Conservation (phyloP, 2,329 filamentous ascomycete genomes). For the Trichoderma lentiforme region DNA sequence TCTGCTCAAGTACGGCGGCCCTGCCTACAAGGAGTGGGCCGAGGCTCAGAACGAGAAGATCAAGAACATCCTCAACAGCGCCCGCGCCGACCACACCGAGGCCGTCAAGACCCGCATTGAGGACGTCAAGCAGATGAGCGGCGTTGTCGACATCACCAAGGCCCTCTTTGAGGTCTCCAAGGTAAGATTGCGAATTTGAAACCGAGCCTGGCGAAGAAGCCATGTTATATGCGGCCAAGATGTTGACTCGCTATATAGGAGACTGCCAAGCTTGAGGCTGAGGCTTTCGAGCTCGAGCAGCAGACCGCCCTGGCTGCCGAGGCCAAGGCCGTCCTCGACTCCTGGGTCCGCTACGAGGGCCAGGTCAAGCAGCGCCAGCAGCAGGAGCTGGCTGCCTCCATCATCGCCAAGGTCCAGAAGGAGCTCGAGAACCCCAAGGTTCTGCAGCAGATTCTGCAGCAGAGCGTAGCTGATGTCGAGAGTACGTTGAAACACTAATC, state of each 20-base stretch:
- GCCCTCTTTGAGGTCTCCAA: slow-evolving; percentile 95
- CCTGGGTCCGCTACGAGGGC: slow-evolving; percentile 96
- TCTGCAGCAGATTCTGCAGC: slow-evolving; percentile 95
- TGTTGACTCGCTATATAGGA: slow-evolving; percentile 55
- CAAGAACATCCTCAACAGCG: slow-evolving; percentile 90
- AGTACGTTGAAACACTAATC: slow-evolving; percentile 52
- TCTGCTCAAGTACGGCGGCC: slow-evolving; percentile 90
- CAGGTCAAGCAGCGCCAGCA: slow-evolving; percentile 99
- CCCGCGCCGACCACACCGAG: slow-evolving; percentile 89
- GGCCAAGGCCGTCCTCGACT: slow-evolving; percentile 94
- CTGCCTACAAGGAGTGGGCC: slow-evolving; percentile 90
- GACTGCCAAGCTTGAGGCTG: slow-evolving; percentile 91
- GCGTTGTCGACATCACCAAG: slow-evolving; percentile 97
- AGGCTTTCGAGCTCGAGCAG: slow-evolving; percentile 97
- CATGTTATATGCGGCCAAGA: not conserved
- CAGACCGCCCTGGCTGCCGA: slow-evolving; percentile 86
- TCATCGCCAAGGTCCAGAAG: slow-evolving; percentile 98
- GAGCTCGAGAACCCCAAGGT: slow-evolving; percentile 97
- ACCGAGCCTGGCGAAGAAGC: not conserved
- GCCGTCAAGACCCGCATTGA: slow-evolving; percentile 93
- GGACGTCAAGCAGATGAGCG: slow-evolving; percentile 89
- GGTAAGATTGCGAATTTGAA: slow-evolving; percentile 50
- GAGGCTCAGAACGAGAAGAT: slow-evolving; percentile 86
- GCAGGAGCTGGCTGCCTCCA: slow-evolving; percentile 84
- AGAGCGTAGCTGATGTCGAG: slow-evolving; percentile 94